These are phyloP conservation scores for Fulvia fulva DNA, from an alignment of 2,329 filamentous ascomycete genomes.

Conservation along the genomic window DNA sequence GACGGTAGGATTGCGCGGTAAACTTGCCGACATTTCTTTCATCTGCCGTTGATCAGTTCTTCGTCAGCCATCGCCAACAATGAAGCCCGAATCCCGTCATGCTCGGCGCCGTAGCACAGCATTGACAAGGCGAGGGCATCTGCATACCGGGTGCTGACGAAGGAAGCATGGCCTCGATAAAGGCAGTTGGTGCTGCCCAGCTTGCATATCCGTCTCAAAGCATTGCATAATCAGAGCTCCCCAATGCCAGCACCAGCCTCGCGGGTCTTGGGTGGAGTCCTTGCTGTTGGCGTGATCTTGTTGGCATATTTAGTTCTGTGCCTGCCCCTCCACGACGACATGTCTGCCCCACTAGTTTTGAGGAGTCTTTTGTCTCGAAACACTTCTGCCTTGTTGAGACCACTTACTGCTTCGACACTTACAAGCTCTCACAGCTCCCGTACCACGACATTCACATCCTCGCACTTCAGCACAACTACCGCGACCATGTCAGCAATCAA, in stretches of 20 bases:
- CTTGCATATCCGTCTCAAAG: too few species aligned
- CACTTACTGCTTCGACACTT: neutral
- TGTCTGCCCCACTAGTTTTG: neutral
- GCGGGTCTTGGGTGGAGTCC: neutral
- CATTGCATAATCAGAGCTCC: neutral
- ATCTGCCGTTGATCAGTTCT: too few species aligned
- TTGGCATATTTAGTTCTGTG: slow-evolving; percentile 6
- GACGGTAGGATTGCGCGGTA: too few species aligned
- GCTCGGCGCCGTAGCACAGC: too few species aligned
- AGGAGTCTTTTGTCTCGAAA: neutral
- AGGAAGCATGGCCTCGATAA: too few species aligned
- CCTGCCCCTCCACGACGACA: neutral
- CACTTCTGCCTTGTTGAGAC: neutral
- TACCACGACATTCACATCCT: slow-evolving; percentile 7
- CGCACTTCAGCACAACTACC: slow-evolving; percentile 9
- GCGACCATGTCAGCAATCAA: slow-evolving; percentile 29
- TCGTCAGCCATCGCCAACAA: neutral
- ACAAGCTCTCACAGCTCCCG: neutral
- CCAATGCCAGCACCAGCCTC: neutral
- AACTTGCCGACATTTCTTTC: too few species aligned
- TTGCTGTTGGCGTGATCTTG: neutral
- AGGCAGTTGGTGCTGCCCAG: too few species aligned
- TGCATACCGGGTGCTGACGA: too few species aligned
- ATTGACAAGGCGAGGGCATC: too few species aligned
- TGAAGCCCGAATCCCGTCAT: too few species aligned